phyloP scores from a whole-genome alignment of 2,329 filamentous ascomycete genomes.

The Uncinocarpus reesii region DNA sequence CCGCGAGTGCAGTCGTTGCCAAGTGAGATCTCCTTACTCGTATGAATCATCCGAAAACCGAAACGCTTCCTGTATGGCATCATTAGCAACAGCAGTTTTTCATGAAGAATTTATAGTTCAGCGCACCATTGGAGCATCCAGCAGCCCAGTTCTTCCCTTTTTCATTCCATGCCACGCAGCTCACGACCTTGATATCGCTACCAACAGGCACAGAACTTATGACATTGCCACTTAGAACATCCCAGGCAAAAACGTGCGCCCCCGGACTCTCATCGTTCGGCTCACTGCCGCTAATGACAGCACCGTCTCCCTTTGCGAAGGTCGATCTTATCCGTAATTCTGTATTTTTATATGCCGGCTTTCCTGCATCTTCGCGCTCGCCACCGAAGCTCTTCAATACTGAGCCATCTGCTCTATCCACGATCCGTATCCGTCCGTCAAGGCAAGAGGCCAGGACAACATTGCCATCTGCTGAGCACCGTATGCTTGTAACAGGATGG shows the following conservation, averaged over 20 bases:
- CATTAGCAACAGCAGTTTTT: background rate
- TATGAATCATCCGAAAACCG: too few relatives aligned
- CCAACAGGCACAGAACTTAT: slow-evolving; percentile 48
- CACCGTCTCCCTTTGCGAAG: slow-evolving; percentile 64
- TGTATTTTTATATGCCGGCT: slow-evolving; percentile 47
- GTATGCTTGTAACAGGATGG: slow-evolving; percentile 63
- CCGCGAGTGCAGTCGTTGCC: too few relatives aligned
- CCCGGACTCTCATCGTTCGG: slow-evolving; percentile 16
- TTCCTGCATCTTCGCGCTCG: slow-evolving; percentile 5
- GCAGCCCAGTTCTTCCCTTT: slow-evolving; percentile 32
- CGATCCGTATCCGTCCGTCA: slow-evolving; percentile 65
- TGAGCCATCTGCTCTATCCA: slow-evolving; percentile 66
- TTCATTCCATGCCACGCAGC: slow-evolving; percentile 39
- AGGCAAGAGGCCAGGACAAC: slow-evolving; percentile 64
- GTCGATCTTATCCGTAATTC: slow-evolving; percentile 65
- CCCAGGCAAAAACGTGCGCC: slow-evolving; percentile 55
- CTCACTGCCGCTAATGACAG: slow-evolving; percentile 64
- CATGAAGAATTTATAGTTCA: background rate
- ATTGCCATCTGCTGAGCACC: slow-evolving; percentile 60
- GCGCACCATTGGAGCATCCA: slow-evolving; percentile 35
- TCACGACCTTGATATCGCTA: slow-evolving; percentile 34
- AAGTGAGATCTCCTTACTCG: too few relatives aligned
- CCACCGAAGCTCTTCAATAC: slow-evolving; percentile 62
- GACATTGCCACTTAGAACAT: slow-evolving; percentile 63
- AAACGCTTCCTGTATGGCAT: slow-evolving; percentile 3